Base-by-base conservation (phyloP, 2,329 filamentous ascomycete species). In the Exophiala lecanii-corni region DNA sequence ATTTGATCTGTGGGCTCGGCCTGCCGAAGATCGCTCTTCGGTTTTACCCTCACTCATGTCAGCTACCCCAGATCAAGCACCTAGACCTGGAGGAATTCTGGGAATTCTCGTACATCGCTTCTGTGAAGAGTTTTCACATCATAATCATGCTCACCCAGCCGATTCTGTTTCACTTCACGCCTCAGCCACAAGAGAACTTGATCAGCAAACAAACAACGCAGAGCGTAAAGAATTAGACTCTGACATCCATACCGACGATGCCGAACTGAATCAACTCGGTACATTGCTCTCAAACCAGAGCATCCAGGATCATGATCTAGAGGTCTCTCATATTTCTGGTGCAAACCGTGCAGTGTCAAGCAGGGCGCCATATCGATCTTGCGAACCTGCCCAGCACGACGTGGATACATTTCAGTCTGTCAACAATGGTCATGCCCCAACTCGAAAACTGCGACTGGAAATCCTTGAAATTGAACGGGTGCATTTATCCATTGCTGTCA, bases 401-500 rank as follows among this genome's bases (percentile, higher is more conserved):
- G n/a, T n/a, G n/a, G n/a, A n/a, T n/a, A n/a, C n/a, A n/a, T n/a
- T n/a, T n/a, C n/a, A n/a, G n/a, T n/a, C 6, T 26, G 32, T 25
- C 23, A 45, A 42, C 28, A 51, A 51, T 25, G 33, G 34, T 15
- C 62, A 78, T 2, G 17, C 17, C n/a, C 7, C 30, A 4, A 71
- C 77, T 21, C 74, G 73, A 23, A 79, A 78, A 55, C 66, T 92
- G 12, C 76, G 71, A 48, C 66, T 92, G n/a, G 79, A 86, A 45
- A 79, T 73, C 2, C 68, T 92, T 7, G 85, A 89, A 62, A 70
- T 92, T 2, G 86, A 92, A 62, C 77, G 84, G 17, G 76, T 91
- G 2, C 75, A 78, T 0, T 65, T 92, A n/a, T 88, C 82, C 1
- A 74, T 87, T 31, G 72, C 79, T 6, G 78, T 86, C n/a, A 71